Conservation (phyloP, 2,329 filamentous ascomycete species). For the Fusarium foetens region DNA sequence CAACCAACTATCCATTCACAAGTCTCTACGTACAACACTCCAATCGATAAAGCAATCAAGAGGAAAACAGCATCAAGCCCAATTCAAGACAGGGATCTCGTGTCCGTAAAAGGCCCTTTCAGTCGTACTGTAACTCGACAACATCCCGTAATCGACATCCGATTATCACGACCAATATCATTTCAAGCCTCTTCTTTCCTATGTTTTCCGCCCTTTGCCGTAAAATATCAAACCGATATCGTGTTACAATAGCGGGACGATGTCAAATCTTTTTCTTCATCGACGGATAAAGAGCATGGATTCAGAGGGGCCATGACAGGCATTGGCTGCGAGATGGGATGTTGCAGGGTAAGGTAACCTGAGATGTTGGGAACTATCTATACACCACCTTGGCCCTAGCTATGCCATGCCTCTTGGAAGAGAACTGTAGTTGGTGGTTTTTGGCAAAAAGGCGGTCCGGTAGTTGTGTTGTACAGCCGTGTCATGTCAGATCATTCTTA, state of each 20-base stretch:
- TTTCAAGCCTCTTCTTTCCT: conserved; percentile 32
- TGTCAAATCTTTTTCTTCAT: conserved; percentile 3
- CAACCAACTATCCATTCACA: neutral
- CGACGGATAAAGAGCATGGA: neutral
- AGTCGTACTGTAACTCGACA: neutral
- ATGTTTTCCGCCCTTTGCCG: conserved; percentile 40
- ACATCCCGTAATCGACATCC: conserved; percentile 3
- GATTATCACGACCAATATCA: conserved; percentile 1
- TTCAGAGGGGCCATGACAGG: conserved; percentile 8
- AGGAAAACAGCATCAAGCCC: neutral
- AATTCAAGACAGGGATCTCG: conserved; percentile 21
- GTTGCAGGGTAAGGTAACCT: conserved; percentile 42
- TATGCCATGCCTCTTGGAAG: neutral
- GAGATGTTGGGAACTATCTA: conserved; percentile 30
- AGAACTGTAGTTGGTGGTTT: neutral
- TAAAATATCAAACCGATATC: conserved; percentile 4
- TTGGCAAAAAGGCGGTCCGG: conserved; percentile 32
- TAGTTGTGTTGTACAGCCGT: conserved; percentile 31
- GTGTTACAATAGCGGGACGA: conserved; percentile 27
- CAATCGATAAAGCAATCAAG: neutral
- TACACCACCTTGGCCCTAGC: conserved; percentile 17
- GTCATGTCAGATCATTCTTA: conserved; percentile 46
- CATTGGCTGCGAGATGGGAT: conserved; percentile 22
- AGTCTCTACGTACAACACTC: neutral
- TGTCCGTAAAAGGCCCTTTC: conserved; percentile 37